Base-by-base conservation (phyloP, 257 asterid species). In the Jacaranda mimosifolia region DNA sequence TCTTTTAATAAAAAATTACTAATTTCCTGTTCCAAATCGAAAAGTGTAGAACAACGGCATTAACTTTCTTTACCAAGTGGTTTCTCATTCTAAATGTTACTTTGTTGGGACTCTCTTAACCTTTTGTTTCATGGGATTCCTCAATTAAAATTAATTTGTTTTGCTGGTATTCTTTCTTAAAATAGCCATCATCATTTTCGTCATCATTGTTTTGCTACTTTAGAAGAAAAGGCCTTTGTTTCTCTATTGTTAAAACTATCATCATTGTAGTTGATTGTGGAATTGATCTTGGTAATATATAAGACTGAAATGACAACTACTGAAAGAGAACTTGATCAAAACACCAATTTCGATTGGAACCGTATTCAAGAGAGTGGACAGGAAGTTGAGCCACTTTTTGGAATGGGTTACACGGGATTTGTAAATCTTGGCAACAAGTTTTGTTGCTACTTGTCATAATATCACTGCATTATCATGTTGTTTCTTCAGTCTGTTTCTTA, bases 241-340 rank as follows among this genome's bases (percentile, higher is more conserved):
- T n/a, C 56, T 68, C 3, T 60, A 55, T 71, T 59, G 63, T 78
- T 19, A 56, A 39, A 67, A 12, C 32, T 59, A 60, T 48, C 15
- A 64, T 35, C 70, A 42, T 55, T 7, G 3, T 73, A 43, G 65
- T 51, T 10, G 14, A 72, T 56, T 9, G 64, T 73, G 59, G 17
- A 57, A 69, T 77, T 79, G 35, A 11, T 70, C 52, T 70, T 52
- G n/a, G 13, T 78, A 3, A 66, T 85, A 32, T 79, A 74, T 70
- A 83, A 94, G 99, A 95, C 99, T 52, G 98, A 95, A 84, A 89
- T 93, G 99, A 95, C 99, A 6, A 95, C 99, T 74, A 97, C 98
- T 70, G 99, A 95, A 85, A 90, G 93, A 81, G 99, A 95, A 80
- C 98, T 95, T 77, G 99, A 95, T 85, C 98, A 90, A 77, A 95